Conservation (phyloP, 2,329 filamentous ascomycete species). For the Calonectria leucothoes region DNA sequence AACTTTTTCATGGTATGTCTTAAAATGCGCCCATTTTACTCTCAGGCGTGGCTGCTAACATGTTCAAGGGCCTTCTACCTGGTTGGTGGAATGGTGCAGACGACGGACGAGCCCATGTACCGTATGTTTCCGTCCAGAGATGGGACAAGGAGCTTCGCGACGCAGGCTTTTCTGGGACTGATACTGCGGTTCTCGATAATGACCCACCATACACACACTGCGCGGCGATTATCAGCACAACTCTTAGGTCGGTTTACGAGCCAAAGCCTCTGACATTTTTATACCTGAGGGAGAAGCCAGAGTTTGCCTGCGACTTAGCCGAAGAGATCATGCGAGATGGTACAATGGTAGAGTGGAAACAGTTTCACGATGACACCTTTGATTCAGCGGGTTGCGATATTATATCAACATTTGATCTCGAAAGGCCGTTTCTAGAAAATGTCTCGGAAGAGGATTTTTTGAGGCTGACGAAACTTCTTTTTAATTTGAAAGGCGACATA, state of each 20-base stretch:
- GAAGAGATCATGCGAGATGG: not conserved
- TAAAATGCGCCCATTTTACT: not conserved
- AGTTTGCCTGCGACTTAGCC: not conserved
- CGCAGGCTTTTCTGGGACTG: constrained; percentile 34
- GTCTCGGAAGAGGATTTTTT: not conserved
- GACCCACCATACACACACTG: not conserved
- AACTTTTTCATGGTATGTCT: constrained; percentile 41
- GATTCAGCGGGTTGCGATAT: not conserved
- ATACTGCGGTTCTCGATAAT: not conserved
- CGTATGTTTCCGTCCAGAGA: constrained; percentile 34
- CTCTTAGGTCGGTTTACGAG: too few relatives aligned
- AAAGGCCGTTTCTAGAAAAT: not conserved
- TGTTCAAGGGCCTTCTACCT: not conserved
- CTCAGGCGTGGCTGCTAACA: not conserved
- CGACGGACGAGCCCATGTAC: constrained; percentile 39
- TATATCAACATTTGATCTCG: not conserved
- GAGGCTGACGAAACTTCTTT: not conserved
- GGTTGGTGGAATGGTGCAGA: constrained; percentile 50
- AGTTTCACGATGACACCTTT: not conserved
- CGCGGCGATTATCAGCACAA: not conserved
- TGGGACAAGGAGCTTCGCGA: constrained; percentile 44
- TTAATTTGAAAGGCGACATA: not conserved
- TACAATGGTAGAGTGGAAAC: not conserved
- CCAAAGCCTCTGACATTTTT: not conserved
- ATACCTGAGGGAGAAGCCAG: not conserved